A percentile compares a stretch with the other conserved stretches of the same genome.
Conservation (phyloP, 1,139 yeast genomes). For the Yamadazyma kanchanaburiensis region DNA sequence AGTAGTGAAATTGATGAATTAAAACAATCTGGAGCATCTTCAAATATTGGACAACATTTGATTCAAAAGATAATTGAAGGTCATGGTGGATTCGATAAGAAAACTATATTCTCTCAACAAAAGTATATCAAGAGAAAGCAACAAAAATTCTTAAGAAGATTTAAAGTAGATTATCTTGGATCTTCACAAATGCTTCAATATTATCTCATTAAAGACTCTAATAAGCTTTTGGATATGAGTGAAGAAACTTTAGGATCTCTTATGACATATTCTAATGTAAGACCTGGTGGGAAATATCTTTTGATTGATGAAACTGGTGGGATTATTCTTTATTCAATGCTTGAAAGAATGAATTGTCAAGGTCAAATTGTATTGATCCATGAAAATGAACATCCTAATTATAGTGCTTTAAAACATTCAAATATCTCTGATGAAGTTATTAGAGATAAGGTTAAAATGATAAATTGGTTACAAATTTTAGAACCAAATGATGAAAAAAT, state of each 20-base stretch:
- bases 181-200: slow-evolving; percentile 72
- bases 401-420: slow-evolving; percentile 65
- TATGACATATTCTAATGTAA: slow-evolving; percentile 73
- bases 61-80: slow-evolving; percentile 79
- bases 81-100: slow-evolving; percentile 84
- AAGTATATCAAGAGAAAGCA: slow-evolving; percentile 89
- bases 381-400: slow-evolving; percentile 90
- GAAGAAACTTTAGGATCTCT: slow-evolving; percentile 78
- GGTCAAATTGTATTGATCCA: slow-evolving; percentile 79
- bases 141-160: slow-evolving; percentile 82
- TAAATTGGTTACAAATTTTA: slow-evolving; percentile 76
- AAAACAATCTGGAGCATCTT: slow-evolving; percentile 63
- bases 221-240: slow-evolving; percentile 75
- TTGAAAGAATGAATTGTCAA: slow-evolving; percentile 85
- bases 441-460: slow-evolving; percentile 57
- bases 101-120: slow-evolving; percentile 86
- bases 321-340: slow-evolving; percentile 70
- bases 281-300: slow-evolving; percentile 85
- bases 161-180: slow-evolving; percentile 79
- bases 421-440: slow-evolving; percentile 55
- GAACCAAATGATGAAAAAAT: slow-evolving; percentile 69
- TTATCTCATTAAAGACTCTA: slow-evolving; percentile 69
- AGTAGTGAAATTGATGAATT: slow-evolving; percentile 76
- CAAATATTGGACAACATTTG: slow-evolving; percentile 71
- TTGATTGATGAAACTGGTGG: slow-evolving; percentile 94